Evolutionary conservation across 2,329 filamentous ascomycete genomes (phyloP), one percentile per base, ranked within the genome.

Genomic region (Zasmidium cellare): DNA sequence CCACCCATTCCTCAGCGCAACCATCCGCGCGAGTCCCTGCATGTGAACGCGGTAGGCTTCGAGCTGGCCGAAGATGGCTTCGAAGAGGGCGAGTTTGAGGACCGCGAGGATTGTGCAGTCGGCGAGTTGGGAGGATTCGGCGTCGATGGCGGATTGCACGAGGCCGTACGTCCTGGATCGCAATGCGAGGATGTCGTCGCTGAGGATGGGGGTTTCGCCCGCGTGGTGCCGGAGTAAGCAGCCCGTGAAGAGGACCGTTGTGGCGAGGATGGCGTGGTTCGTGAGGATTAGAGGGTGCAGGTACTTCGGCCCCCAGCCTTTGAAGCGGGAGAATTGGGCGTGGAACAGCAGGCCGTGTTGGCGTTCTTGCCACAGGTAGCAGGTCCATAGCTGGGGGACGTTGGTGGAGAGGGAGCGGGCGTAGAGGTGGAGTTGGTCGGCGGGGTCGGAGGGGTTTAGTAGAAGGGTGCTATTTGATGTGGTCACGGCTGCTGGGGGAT

Each of bases 221-320:
- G 18, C 25, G 20, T 14, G 19, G 23, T 51, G 49, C 19, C 28
- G 49, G 1, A 51, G 49, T 9, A 35, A 25, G 23, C 49, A 51
- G 49, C n/a, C 49, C n/a, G 49, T 51, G 28, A 51, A 51, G 28
- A 51, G 49, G 28, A 51, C 49, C 12, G 49, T 51, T n/a, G 49
- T 51, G 14, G 49, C 49, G 20, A 51, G 49, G 25, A 51, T 51
- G 22, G 49, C 49, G 14, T 35, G 25, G 20, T 41, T 51, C n/a
- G 49, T 35, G 12, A 51, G 19, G 19, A 51, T 51, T 11, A 51
- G 20, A 20, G 24, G 28, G 14, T 51, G 28, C 14, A 51, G 49
- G 20, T 35, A 20, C 12, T 38, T 51, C 18, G 24, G 49, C 16
- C 49, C 49, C 9, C 20, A 51, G 49, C 3, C 28, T n/a, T 51